Evolutionary conservation across 768 basidiomycete genomes (phyloP).

Genomic region (Kwoniella sp.): DNA sequence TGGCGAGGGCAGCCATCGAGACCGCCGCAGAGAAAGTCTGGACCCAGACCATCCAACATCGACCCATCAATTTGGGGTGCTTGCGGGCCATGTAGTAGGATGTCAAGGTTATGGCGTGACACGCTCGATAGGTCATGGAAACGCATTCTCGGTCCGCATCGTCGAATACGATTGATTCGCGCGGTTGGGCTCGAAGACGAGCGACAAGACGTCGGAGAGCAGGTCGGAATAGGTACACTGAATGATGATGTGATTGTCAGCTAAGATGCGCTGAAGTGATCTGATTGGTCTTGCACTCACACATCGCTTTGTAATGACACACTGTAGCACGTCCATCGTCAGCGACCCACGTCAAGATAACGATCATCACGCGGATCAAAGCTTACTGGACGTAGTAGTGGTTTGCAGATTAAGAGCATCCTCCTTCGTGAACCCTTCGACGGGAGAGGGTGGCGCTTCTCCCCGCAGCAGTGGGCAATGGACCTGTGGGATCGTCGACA

Average conservation of each 20-base stretch:
- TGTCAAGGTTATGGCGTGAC: constrained; percentile 38
- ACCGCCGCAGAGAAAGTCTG: constrained; percentile 51
- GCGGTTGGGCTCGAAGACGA: constrained; percentile 25
- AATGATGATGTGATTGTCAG: constrained; percentile 3
- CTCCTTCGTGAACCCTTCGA: constrained; percentile 20
- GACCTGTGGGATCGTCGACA: constrained; percentile 17
- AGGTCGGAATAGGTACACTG: constrained; percentile 48
- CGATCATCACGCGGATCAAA: background rate
- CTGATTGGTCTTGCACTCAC: constrained; percentile 15
- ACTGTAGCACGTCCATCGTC: constrained; percentile 10
- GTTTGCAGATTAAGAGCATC: constrained; percentile 26
- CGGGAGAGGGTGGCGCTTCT: constrained; percentile 22
- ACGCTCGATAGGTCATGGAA: constrained; percentile 41
- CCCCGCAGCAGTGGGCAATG: constrained; percentile 46
- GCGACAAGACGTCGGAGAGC: constrained; percentile 41
- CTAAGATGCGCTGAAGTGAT: background rate
- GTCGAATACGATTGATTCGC: constrained; percentile 19
- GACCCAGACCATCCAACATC: constrained; percentile 48
- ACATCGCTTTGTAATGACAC: constrained; percentile 50
- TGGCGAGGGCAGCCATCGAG: constrained; percentile 47
- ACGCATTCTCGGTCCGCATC: constrained; percentile 35
- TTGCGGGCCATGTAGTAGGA: constrained; percentile 41
- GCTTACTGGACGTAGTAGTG: constrained; percentile 33
- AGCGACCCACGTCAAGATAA: background rate
- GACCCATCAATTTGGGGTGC: constrained; percentile 41